Evolutionary conservation across 2,329 filamentous ascomycete genomes (phyloP).

Genomic region (Ceratocystis eucalypticola): DNA sequence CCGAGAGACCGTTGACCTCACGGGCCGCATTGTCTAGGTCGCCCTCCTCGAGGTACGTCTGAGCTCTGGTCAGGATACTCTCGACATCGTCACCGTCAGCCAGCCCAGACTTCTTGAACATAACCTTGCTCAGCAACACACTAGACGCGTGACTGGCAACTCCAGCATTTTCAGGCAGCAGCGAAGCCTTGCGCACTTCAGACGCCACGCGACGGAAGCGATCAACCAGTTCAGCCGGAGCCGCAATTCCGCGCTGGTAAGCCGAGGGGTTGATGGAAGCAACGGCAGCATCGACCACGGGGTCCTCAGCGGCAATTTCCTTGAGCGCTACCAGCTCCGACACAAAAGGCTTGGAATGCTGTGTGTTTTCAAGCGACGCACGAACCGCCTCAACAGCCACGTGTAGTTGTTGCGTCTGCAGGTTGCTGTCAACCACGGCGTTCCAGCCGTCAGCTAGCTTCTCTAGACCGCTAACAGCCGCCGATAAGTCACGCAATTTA

Average conservation of each 20-base stretch:
- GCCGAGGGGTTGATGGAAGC: slow-evolving; percentile 88
- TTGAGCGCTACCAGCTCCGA: slow-evolving; percentile 88
- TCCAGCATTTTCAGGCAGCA: slow-evolving; percentile 85
- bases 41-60: slow-evolving; percentile 83
- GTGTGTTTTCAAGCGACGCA: slow-evolving; percentile 60
- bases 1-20: slow-evolving; percentile 85
- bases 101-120: slow-evolving; percentile 88
- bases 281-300: slow-evolving; percentile 84
- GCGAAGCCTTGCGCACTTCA: slow-evolving; percentile 86
- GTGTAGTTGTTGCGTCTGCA: slow-evolving; percentile 90
- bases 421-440: slow-evolving; percentile 73
- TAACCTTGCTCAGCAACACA: slow-evolving; percentile 76
- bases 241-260: slow-evolving; percentile 84
- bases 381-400: slow-evolving; percentile 90
- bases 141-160: slow-evolving; percentile 89
- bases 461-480: slow-evolving; percentile 70
- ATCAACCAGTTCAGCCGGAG: slow-evolving; percentile 75
- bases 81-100: slow-evolving; percentile 82
- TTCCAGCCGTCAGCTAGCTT: slow-evolving; percentile 82
- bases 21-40: slow-evolving; percentile 80
- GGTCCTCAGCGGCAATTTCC: slow-evolving; percentile 71
- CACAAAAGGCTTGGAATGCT: slow-evolving; percentile 68
- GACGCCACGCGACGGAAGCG: slow-evolving; percentile 84
- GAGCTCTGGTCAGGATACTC: slow-evolving; percentile 78
- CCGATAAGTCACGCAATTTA: slow-evolving; percentile 67